These are phyloP conservation scores for Terfezia claveryi DNA, from an alignment of 495 filamentous ascomycete genomes.

Conservation along the genomic window DNA sequence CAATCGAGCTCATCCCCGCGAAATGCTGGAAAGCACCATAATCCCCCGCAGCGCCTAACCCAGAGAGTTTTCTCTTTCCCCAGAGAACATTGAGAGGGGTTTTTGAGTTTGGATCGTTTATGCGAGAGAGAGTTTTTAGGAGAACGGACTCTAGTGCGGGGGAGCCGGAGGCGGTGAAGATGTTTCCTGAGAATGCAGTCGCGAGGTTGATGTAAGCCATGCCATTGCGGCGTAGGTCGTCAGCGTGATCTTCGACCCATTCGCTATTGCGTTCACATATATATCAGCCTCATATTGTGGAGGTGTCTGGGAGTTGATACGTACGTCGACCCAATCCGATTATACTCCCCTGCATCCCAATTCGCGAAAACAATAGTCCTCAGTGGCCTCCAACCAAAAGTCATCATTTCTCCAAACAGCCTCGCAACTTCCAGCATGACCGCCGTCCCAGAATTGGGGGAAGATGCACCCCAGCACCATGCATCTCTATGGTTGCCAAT, in stretches of 20 bases:
- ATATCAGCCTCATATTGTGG: no score
- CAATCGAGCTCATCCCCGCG: constrained; percentile 73
- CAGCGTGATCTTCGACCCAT: constrained; percentile 53
- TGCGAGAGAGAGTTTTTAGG: constrained; percentile 45
- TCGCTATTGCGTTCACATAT: constrained; percentile 26
- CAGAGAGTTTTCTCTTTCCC: constrained; percentile 35
- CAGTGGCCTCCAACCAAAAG: constrained; percentile 67
- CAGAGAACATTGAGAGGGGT: constrained; percentile 63
- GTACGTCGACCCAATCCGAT: constrained; percentile 68
- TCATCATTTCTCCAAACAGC: constrained; percentile 54
- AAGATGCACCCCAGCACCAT: constrained; percentile 72
- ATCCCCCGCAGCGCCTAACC: constrained; percentile 63
- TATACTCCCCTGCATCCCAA: constrained; percentile 89
- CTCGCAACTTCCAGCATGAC: constrained; percentile 71
- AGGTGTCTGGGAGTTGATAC: not conserved
- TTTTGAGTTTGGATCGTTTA: constrained; percentile 39
- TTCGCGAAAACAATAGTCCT: constrained; percentile 85
- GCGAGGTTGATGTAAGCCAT: constrained; percentile 87
- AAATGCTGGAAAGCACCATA: constrained; percentile 85
- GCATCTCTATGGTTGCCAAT: constrained; percentile 88
- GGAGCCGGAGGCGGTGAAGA: constrained; percentile 54
- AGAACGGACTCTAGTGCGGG: constrained; percentile 56
- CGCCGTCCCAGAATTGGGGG: constrained; percentile 75
- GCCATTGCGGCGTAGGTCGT: constrained; percentile 34
- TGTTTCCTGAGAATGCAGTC: constrained; percentile 49